These are phyloP conservation scores for Chlamydomonas schloesseri DNA, from an alignment of 139 green algal species.

Conservation along the genomic window DNA sequence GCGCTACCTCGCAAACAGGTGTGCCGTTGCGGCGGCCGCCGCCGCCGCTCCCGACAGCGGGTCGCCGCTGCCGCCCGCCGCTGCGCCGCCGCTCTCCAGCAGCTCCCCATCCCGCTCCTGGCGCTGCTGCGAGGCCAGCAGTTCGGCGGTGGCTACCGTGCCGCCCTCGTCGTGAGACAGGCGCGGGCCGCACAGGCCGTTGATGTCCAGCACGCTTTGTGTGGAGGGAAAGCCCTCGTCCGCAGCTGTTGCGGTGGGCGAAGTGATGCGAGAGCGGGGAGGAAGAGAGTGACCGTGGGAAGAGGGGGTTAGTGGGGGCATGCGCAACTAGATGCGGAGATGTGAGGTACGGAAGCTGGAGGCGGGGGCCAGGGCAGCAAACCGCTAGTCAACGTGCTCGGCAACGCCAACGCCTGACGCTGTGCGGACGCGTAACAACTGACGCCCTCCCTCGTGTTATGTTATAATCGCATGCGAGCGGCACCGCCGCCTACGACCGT, in stretches of 20 bases:
- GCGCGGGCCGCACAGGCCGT: conserved; percentile 3
- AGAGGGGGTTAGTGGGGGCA: too few species aligned
- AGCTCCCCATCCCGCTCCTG: not conserved
- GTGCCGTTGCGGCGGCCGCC: not conserved
- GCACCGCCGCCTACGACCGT: too few species aligned
- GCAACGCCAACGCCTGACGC: not conserved
- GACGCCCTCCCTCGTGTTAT: too few species aligned
- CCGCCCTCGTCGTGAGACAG: not conserved
- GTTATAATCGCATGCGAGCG: too few species aligned
- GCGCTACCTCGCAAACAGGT: conserved; percentile 17
- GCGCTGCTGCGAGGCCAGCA: not conserved
- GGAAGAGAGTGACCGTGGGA: too few species aligned
- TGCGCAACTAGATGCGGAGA: too few species aligned
- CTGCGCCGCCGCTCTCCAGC: too few species aligned
- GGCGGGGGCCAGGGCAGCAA: too few species aligned
- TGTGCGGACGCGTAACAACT: not conserved
- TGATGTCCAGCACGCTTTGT: conserved; percentile 21
- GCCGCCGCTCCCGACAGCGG: not conserved
- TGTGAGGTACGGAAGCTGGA: too few species aligned
- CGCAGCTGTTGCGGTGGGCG: too few species aligned
- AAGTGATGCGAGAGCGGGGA: too few species aligned
- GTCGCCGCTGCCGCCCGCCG: not conserved
- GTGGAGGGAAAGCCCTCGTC: not conserved
- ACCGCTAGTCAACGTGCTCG: not conserved
- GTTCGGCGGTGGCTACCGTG: not conserved